These are phyloP conservation scores for Yamadazyma sp. DNA, from an alignment of 1,139 yeast genomes.

Conservation along the genomic window DNA sequence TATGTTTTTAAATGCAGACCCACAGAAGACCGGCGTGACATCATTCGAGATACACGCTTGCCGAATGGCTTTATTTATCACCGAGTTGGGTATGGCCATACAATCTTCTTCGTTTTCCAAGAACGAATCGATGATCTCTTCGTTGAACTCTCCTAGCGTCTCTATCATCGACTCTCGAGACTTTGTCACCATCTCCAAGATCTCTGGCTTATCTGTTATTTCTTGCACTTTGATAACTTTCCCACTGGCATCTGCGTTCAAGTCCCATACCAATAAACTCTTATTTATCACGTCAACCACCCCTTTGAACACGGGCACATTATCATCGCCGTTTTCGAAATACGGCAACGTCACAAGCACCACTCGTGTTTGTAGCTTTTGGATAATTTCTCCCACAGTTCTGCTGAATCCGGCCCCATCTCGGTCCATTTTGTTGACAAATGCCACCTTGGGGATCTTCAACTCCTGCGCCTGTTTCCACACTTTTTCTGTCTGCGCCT, in stretches of 20 bases:
- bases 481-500: slow-evolving; percentile 95
- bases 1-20: slow-evolving; percentile 87
- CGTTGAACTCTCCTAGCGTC: slow-evolving; percentile 80
- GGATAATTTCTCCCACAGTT: slow-evolving; percentile 82
- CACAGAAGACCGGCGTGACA: slow-evolving; percentile 83
- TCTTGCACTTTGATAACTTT: slow-evolving; percentile 52
- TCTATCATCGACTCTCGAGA: slow-evolving; percentile 81
- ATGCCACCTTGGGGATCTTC: slow-evolving; percentile 71
- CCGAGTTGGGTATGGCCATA: slow-evolving; percentile 53
- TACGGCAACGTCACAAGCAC: slow-evolving; percentile 79
- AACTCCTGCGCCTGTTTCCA: slow-evolving; percentile 83
- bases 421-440: slow-evolving; percentile 93
- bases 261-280: slow-evolving; percentile 64
- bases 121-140: slow-evolving; percentile 70
- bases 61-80: slow-evolving; percentile 60
- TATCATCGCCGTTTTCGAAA: slow-evolving; percentile 42
- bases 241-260: slow-evolving; percentile 49
- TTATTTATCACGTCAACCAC: slow-evolving; percentile 77
- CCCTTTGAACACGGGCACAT: slow-evolving; percentile 63
- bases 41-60: slow-evolving; percentile 56
- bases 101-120: slow-evolving; percentile 72
- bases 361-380: slow-evolving; percentile 72
- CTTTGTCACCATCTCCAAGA: slow-evolving; percentile 48
- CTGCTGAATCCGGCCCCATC: slow-evolving; percentile 94
- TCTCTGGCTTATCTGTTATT: slow-evolving; percentile 32